These are phyloP conservation scores for Mucor velutinosus DNA, from an alignment of 371 early-diverging fungal genomes.

Conservation along the genomic window DNA sequence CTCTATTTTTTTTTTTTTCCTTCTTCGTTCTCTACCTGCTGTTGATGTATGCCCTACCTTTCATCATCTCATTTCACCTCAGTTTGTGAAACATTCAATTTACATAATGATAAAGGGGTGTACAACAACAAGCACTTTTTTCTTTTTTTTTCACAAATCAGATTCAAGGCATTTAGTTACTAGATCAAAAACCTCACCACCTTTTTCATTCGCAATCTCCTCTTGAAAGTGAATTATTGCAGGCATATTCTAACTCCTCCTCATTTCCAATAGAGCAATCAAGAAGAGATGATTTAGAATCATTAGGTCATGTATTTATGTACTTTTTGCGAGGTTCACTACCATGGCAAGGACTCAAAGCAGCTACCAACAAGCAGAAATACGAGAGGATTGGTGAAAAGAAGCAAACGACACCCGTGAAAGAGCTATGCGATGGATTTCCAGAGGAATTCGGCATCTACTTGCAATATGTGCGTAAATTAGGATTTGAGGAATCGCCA, in stretches of 20 bases:
- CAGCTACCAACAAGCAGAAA: constrained; percentile 98
- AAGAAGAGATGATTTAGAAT: constrained; percentile 98
- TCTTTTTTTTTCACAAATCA: neutral
- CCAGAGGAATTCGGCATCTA: constrained; percentile 95
- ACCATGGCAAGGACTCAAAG: constrained; percentile 99
- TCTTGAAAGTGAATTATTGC: neutral
- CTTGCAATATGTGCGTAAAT: constrained; percentile 89
- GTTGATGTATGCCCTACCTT: neutral
- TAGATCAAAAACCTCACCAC: neutral
- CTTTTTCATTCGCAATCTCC: neutral
- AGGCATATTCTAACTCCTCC: neutral
- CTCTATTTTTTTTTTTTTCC: neutral
- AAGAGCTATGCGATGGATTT: constrained; percentile 92
- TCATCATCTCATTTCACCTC: neutral
- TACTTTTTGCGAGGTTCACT: constrained; percentile 98
- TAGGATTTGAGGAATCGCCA: constrained; percentile 97
- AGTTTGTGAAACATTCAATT: neutral
- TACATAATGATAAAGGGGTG: neutral
- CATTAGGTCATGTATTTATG: constrained; percentile 98
- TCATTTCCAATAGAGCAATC: constrained; percentile 77
- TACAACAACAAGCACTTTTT: neutral
- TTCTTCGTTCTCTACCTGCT: neutral
- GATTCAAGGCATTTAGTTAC: neutral
- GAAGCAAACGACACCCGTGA: constrained; percentile 92
- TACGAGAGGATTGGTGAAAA: constrained; percentile 98